Evolutionary conservation across 2,329 filamentous ascomycete genomes (phyloP).

Genomic region (Aspergillus ustus): DNA sequence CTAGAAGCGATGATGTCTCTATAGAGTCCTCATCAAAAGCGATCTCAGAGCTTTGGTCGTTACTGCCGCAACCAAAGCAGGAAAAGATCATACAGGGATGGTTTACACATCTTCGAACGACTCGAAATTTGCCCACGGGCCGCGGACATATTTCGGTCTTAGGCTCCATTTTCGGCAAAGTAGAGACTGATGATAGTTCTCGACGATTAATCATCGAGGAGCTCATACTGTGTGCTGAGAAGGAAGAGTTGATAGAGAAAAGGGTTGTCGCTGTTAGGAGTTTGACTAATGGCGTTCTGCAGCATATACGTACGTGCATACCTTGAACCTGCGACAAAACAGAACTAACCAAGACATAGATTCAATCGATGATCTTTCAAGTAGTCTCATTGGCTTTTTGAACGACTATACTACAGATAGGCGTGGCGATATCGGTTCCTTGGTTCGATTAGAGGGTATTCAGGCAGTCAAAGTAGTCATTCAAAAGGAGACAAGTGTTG

Average conservation of each 20-base stretch:
- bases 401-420: slow-evolving; percentile 92
- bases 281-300: slow-evolving; percentile 42
- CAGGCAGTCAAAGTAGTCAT: slow-evolving; percentile 59
- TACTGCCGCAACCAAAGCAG: slow-evolving; percentile 39
- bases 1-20: slow-evolving; percentile 44
- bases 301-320: slow-evolving; percentile 38
- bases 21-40: slow-evolving; percentile 48
- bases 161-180: slow-evolving; percentile 43
- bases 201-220: slow-evolving; percentile 38
- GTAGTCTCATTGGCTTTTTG: slow-evolving; percentile 52
- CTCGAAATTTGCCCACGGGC: slow-evolving; percentile 44
- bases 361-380: slow-evolving; percentile 33
- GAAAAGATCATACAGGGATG: slow-evolving; percentile 43
- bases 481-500: slow-evolving; percentile 20
- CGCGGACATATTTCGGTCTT: slow-evolving; percentile 51
- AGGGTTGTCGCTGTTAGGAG: slow-evolving; percentile 47
- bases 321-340: neutral
- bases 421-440: slow-evolving; percentile 85
- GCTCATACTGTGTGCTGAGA: slow-evolving; percentile 39
- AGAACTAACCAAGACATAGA: slow-evolving; percentile 34
- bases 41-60: slow-evolving; percentile 44
- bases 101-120: slow-evolving; percentile 44
- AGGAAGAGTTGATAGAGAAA: slow-evolving; percentile 47
- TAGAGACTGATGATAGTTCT: slow-evolving; percentile 30
- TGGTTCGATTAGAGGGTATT: slow-evolving; percentile 80